These are phyloP conservation scores for Sclerotinia trifoliorum DNA, from an alignment of 2,329 filamentous ascomycete species.

Conservation along the genomic window DNA sequence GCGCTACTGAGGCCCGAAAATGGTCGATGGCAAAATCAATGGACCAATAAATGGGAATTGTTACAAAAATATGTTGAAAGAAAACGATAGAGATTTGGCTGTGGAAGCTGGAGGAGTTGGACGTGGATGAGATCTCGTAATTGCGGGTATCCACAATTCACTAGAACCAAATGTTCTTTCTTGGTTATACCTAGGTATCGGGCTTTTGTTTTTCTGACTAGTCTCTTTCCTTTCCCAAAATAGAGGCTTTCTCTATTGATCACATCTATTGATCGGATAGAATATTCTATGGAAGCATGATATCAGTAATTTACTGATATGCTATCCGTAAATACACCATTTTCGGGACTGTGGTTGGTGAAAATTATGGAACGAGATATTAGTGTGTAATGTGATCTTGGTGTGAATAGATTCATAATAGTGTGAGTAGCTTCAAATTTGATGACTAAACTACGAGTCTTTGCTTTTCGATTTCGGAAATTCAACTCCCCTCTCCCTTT, in stretches of 20 bases:
- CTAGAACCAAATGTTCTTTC: not conserved
- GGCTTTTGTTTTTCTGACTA: not conserved
- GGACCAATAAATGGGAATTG: not conserved
- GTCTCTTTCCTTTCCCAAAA: not conserved
- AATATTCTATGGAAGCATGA: too few relatives aligned
- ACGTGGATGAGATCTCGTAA: slow-evolving; percentile 16
- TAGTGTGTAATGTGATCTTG: too few relatives aligned
- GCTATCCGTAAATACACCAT: too few relatives aligned
- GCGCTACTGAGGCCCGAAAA: not conserved
- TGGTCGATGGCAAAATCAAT: not conserved
- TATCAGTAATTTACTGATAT: too few relatives aligned
- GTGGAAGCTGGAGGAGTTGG: not conserved
- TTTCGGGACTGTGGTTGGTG: too few relatives aligned
- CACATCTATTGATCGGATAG: too few relatives aligned
- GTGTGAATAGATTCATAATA: too few relatives aligned
- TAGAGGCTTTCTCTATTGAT: not conserved
- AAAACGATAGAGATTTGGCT: slow-evolving; percentile 1
- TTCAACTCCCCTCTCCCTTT: too few relatives aligned
- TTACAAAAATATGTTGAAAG: not conserved
- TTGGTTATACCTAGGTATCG: not conserved
- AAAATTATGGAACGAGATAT: too few relatives aligned
- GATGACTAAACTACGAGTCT: too few relatives aligned
- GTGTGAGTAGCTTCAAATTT: too few relatives aligned
- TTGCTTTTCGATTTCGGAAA: too few relatives aligned
- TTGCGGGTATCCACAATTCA: slow-evolving; percentile 7